A percentile compares a stretch with the other conserved stretches of the same genome.
These are phyloP conservation scores for Boletus reticulatus DNA, from an alignment of 768 basidiomycete genomes.

Conservation along the genomic window DNA sequence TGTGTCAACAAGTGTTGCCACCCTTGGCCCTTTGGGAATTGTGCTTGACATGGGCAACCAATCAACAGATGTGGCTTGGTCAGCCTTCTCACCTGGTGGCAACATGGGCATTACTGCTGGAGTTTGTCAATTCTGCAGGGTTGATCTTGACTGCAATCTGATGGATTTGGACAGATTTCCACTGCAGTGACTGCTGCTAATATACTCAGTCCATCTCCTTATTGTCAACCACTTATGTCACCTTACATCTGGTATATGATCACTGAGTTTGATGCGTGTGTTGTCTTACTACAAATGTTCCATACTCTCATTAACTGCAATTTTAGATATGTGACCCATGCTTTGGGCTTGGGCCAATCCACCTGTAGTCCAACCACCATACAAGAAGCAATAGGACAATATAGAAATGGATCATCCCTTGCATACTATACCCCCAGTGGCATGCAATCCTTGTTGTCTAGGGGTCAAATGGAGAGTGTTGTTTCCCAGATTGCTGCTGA, in stretches of 20 bases:
- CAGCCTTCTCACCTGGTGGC: not conserved
- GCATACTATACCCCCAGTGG: not conserved
- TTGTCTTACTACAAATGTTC: no score
- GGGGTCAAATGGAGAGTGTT: not conserved
- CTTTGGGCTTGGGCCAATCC: not conserved
- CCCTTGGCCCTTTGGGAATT: not conserved
- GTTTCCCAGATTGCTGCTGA: not conserved
- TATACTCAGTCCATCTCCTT: not conserved
- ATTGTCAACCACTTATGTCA: not conserved
- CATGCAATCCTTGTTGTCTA: not conserved
- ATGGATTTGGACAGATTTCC: not conserved
- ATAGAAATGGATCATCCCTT: not conserved
- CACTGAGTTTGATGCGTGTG: not conserved
- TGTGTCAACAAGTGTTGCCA: no score
- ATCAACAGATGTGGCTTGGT: not conserved
- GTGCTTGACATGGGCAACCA: not conserved
- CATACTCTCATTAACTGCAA: no score
- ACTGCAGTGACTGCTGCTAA: not conserved
- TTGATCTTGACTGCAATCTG: not conserved
- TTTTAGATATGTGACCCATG: not conserved
- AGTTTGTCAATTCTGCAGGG: not conserved
- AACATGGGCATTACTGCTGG: not conserved
- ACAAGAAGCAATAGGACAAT: no score
- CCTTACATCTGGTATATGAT: not conserved
- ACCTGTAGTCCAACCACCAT: not conserved